Evolutionary conservation across 257 asterid species (phyloP).

Genomic region (Solanum chaucha): DNA sequence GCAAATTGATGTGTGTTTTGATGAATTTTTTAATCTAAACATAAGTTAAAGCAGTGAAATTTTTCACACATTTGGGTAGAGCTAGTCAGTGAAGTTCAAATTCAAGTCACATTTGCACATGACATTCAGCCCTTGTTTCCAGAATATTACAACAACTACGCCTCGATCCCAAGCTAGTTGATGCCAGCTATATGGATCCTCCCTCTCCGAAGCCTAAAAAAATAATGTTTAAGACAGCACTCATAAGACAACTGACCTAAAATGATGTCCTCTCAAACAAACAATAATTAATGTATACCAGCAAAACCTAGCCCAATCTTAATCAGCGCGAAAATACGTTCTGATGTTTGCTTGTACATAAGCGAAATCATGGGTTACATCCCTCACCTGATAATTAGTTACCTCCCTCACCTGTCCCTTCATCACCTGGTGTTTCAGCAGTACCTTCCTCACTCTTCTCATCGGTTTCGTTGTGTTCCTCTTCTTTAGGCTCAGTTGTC

Average conservation of each 20-base stretch:
- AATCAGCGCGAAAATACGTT: background rate
- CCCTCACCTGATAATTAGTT: background rate
- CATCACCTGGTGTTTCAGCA: background rate
- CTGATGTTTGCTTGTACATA: background rate
- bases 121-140: background rate
- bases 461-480: constrained; percentile 14
- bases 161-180: background rate
- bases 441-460: constrained; percentile 19
- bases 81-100: background rate
- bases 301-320: background rate
- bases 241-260: background rate
- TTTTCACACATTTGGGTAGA: background rate
- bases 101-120: background rate
- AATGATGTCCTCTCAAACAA: background rate
- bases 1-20: background rate
- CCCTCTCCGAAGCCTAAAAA: background rate
- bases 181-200: background rate
- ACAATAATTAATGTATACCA: background rate
- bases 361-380: background rate
- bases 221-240: background rate
- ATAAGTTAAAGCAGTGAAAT: background rate
- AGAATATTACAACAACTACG: background rate
- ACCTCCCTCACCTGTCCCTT: background rate
- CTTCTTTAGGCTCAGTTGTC: constrained; percentile 20
- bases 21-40: background rate